These are phyloP conservation scores for Neurospora sublineolata DNA, from an alignment of 495 filamentous ascomycete genomes.

Conservation along the genomic window DNA sequence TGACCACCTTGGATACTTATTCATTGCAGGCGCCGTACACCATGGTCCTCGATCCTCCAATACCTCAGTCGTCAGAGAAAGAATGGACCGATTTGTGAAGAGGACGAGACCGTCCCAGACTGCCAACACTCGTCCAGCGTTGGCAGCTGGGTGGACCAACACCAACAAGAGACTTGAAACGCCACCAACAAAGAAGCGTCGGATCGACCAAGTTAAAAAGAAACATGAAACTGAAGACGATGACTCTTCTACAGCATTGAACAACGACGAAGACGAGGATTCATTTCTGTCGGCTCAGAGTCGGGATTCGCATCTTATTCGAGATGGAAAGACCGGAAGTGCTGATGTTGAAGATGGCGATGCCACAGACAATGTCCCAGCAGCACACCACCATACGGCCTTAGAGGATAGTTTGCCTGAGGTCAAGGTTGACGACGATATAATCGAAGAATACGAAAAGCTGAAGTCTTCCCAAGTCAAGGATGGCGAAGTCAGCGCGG, in stretches of 20 bases:
- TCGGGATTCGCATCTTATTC: neutral
- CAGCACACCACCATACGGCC: constrained; percentile 41
- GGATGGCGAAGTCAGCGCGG: constrained; percentile 28
- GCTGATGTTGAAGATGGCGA: constrained; percentile 16
- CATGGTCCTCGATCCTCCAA: neutral
- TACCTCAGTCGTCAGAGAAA: neutral
- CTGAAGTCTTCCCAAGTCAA: constrained; percentile 32
- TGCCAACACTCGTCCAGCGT: neutral
- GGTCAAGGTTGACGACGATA: constrained; percentile 53
- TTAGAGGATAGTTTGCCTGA: constrained; percentile 66
- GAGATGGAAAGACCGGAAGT: neutral
- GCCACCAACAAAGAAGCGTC: constrained; percentile 25
- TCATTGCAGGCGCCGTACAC: neutral
- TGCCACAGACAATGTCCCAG: constrained; percentile 15
- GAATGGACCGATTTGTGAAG: constrained; percentile 23
- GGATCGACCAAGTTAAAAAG: constrained; percentile 17
- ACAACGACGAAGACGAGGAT: constrained; percentile 1
- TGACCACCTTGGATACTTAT: no score
- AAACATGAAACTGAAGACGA: constrained; percentile 15
- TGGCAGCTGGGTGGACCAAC: constrained; percentile 1
- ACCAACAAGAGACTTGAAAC: constrained; percentile 6
- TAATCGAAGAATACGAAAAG: constrained; percentile 71
- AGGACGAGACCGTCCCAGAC: constrained; percentile 5
- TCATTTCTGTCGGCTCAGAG: neutral
- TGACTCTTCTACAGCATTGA: neutral